Evolutionary conservation across 2,329 filamentous ascomycete genomes (phyloP).

Genomic region (Magnaporthiopsis poae): DNA sequence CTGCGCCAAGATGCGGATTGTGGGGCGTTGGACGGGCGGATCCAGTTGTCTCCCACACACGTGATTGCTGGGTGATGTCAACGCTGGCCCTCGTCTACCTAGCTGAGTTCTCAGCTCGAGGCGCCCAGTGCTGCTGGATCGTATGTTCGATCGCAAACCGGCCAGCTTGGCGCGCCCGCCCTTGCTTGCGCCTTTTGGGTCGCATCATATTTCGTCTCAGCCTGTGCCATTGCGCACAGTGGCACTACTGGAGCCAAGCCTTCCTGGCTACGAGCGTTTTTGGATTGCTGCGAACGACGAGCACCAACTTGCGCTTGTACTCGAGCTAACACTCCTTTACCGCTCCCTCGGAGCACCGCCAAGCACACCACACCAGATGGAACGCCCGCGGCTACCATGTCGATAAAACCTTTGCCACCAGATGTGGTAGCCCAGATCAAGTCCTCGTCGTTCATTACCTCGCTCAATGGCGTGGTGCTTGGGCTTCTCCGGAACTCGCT

Average conservation of each 20-base stretch:
- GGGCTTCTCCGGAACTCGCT: constrained; percentile 75
- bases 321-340: not conserved
- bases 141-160: not conserved
- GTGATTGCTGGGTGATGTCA: constrained; percentile 1
- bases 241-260: too few species aligned
- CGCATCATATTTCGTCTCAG: not conserved
- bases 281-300: not conserved
- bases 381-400: constrained; percentile 31
- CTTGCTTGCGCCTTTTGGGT: not conserved
- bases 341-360: not conserved
- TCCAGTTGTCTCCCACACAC: not conserved
- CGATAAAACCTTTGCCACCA: constrained; percentile 59
- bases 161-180: not conserved
- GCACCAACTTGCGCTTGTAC: not conserved
- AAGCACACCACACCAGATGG: not conserved
- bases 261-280: not conserved
- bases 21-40: not conserved
- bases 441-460: constrained; percentile 71
- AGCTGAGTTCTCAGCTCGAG: not conserved
- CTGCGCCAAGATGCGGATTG: not conserved
- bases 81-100: not conserved
- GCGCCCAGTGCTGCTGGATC: not conserved
- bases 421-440: constrained; percentile 69
- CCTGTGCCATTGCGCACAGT: not conserved
- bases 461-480: constrained; percentile 59